These are phyloP conservation scores for Calendula officinalis DNA, from an alignment of 129 eudicot genomes.

Conservation along the genomic window DNA sequence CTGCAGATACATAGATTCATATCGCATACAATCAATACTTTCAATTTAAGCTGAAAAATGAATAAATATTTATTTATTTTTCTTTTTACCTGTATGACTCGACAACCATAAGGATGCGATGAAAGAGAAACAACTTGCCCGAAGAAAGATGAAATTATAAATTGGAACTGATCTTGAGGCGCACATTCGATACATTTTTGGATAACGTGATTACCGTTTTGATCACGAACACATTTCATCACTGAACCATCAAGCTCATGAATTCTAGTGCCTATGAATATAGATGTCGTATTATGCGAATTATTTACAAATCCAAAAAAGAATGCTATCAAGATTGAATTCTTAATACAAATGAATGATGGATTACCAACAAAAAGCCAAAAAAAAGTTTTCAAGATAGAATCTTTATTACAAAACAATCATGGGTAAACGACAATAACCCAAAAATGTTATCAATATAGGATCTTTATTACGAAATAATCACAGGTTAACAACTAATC, in stretches of 20 bases:
- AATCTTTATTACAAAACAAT: not conserved
- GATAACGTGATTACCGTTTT: slow-evolving; percentile 91
- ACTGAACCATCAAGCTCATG: slow-evolving; percentile 78
- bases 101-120: slow-evolving; percentile 74
- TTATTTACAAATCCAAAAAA: not conserved
- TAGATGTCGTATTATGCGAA: not conserved
- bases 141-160: slow-evolving; percentile 60
- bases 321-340: slow-evolving; percentile 4
- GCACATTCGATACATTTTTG: slow-evolving; percentile 80
- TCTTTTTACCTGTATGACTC: slow-evolving; percentile 61
- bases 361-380: not conserved
- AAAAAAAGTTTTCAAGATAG: not conserved
- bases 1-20: too few relatives aligned
- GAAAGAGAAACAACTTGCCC: slow-evolving; percentile 74
- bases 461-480: too few relatives aligned
- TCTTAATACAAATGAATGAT: not conserved
- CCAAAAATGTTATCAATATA: too few relatives aligned
- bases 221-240: slow-evolving; percentile 88
- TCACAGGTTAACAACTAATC: not conserved
- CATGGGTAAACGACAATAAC: not conserved
- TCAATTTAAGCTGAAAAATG: slow-evolving; percentile 7
- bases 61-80: not conserved
- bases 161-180: slow-evolving; percentile 58
- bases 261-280: too few relatives aligned
- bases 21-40: slow-evolving; percentile 6